These are phyloP conservation scores for Aspergillus sclerotiicarbonarius DNA, from an alignment of 495 filamentous ascomycete genomes.

Conservation along the genomic window DNA sequence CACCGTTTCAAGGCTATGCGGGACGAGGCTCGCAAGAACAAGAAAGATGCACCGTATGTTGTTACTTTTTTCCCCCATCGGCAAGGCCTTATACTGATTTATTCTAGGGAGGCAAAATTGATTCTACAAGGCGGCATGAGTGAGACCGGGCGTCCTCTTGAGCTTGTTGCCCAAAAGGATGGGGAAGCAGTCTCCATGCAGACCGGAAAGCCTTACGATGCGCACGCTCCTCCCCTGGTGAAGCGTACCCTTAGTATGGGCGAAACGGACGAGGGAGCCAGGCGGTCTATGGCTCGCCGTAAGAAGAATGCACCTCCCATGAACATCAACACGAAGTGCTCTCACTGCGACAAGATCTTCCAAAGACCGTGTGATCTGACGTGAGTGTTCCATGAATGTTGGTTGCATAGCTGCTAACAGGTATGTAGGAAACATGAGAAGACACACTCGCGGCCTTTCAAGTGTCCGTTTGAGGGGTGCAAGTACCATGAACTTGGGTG, in stretches of 20 bases:
- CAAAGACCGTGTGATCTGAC: slow-evolving; percentile 88
- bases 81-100: background rate
- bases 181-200: slow-evolving; percentile 73
- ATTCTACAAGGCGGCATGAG: slow-evolving; percentile 72
- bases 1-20: slow-evolving; percentile 65
- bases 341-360: slow-evolving; percentile 84
- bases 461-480: slow-evolving; percentile 76
- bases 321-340: slow-evolving; percentile 72
- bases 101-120: slow-evolving; percentile 60
- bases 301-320: slow-evolving; percentile 75
- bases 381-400: slow-evolving; percentile 22
- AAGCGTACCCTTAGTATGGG: slow-evolving; percentile 63
- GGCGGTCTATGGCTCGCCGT: slow-evolving; percentile 84
- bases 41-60: slow-evolving; percentile 1
- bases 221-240: slow-evolving; percentile 45
- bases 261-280: slow-evolving; percentile 64
- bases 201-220: slow-evolving; percentile 53
- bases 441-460: slow-evolving; percentile 93
- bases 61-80: background rate
- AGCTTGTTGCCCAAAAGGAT: slow-evolving; percentile 75
- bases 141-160: slow-evolving; percentile 70
- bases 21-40: slow-evolving; percentile 47
- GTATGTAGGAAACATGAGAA: slow-evolving; percentile 79
- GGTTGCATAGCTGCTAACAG: slow-evolving; percentile 23
- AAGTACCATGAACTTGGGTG: slow-evolving; percentile 85